A percentile compares a stretch with the other conserved stretches of the same genome.
Evolutionary conservation across 352 stramenopile species (phyloP).

Genomic region (Globisporangium cylindrosporum): DNA sequence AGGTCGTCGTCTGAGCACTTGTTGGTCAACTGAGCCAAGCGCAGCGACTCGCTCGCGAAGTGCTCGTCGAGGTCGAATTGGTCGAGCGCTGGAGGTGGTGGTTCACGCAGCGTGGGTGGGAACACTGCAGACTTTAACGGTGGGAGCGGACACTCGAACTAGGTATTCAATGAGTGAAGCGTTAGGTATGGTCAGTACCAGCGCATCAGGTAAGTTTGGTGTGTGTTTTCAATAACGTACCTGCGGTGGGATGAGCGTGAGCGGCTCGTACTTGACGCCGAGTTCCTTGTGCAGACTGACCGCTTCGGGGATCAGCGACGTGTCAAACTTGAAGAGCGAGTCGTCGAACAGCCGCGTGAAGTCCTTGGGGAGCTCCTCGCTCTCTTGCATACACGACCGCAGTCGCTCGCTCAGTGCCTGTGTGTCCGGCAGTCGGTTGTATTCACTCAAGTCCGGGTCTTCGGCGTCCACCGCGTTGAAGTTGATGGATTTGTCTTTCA

Average conservation of each 20-base stretch:
- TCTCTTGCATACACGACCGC: constrained; percentile 94
- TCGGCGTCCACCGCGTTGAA: constrained; percentile 68
- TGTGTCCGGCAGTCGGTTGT: constrained; percentile 91
- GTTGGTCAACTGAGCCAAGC: constrained; percentile 94
- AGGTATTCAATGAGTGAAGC: background rate
- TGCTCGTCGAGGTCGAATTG: constrained; percentile 97
- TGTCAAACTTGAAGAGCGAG: constrained; percentile 93
- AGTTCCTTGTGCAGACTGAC: constrained; percentile 91
- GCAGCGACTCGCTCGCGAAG: constrained; percentile 90
- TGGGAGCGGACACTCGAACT: constrained; percentile 94
- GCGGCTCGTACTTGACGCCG: constrained; percentile 93
- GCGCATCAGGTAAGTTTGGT: too few relatives aligned
- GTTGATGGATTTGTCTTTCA: constrained; percentile 78
- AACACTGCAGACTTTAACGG: constrained; percentile 93
- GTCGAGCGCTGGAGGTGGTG: constrained; percentile 89
- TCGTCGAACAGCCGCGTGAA: constrained; percentile 94
- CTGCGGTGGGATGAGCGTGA: constrained; percentile 93
- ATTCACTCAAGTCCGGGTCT: constrained; percentile 87
- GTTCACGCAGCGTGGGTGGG: constrained; percentile 89
- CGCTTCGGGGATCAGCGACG: constrained; percentile 92
- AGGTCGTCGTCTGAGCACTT: constrained; percentile 94
- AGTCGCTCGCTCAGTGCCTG: constrained; percentile 90
- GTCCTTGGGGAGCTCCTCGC: constrained; percentile 92
- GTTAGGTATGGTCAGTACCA: too few relatives aligned
- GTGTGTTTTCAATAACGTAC: constrained; percentile 16